Base-by-base conservation (phyloP, 371 early-diverging fungal genomes). In the Syncephalastrum monosporum region DNA sequence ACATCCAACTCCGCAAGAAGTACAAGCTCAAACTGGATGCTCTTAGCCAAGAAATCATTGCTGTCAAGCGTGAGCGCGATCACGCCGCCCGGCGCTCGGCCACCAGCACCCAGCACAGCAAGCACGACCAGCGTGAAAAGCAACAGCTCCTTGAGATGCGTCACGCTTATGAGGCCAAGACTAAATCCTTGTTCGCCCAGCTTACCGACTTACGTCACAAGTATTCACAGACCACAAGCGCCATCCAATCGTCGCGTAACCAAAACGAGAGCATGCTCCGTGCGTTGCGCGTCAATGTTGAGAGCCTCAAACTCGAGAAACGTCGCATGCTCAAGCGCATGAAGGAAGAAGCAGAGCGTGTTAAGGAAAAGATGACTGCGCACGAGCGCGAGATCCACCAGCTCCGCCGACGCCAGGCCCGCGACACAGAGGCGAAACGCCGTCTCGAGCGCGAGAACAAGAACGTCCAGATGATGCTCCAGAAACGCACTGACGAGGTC, bases 251-350 rank as follows among this genome's bases (percentile, higher is more conserved):
- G 21, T 72, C 77, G 10, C 82, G 83, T 25, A 81, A 68, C 52
- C 65, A 79, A 53, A 78, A 77, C 25, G 85, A 85, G 57, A 68
- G 65, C 29, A 73, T 77, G 55, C 53, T 86, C 3, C 74, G 80
- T 23, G 72, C 74, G 0, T 67, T 86, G 47, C 75, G 77, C 25
- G 68, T 69, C 15, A 75, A 77, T 47, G 75, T 87, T 10, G 85
- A 87, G 59, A 77, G 73, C 2, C 82, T 85, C 53, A 86, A 84
- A 68, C 72, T 77, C 12, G 93, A 93, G 64, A 91, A 92, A 61
- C 60, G 79, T n/a, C 82, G 86, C 3, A 88, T 91, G 85, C 64
- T 90, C 60, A 88, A 86, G 60, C 84, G 88, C 13, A 86, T 91
- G 79, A 89, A 88, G 62, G 84, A 85, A 44, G 90, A 91, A 58